Conservation (phyloP, 2,329 filamentous ascomycete genomes). For the Keithomyces neogunnii region DNA sequence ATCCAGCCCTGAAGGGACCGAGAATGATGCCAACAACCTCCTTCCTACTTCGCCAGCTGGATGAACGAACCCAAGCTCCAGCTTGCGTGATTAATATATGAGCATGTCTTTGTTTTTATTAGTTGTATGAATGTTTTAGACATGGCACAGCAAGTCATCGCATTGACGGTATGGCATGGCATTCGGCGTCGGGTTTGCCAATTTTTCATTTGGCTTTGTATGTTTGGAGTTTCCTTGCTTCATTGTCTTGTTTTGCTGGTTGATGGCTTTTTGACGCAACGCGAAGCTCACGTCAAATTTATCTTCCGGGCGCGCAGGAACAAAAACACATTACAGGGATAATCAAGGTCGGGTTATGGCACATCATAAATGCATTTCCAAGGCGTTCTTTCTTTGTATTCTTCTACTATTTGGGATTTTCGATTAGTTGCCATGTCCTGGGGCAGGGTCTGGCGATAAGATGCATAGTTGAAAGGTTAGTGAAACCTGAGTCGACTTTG, state of each 20-base stretch:
- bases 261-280: not conserved
- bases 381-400: not conserved
- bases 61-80: not conserved
- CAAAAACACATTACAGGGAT: not conserved
- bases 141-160: slow-evolving; percentile 8
- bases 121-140: slow-evolving; percentile 11
- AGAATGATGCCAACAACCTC: too few relatives aligned
- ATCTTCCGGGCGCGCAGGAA: not conserved
- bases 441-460: not conserved
- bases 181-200: slow-evolving; percentile 20
- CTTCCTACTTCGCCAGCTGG: not conserved
- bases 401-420: not conserved
- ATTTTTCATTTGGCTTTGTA: not conserved
- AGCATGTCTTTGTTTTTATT: not conserved
- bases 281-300: too few relatives aligned
- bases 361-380: not conserved
- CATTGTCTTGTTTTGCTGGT: not conserved
- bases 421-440: not conserved
- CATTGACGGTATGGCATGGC: slow-evolving; percentile 19
- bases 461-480: not conserved
- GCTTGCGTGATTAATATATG: not conserved
- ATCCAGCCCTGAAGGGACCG: too few relatives aligned
- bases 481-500: not conserved
- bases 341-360: not conserved
- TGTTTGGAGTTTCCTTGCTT: slow-evolving; percentile 1